phyloP scores from a whole-genome alignment of 2,329 filamentous ascomycete species.

The Phialocephala sp. region DNA sequence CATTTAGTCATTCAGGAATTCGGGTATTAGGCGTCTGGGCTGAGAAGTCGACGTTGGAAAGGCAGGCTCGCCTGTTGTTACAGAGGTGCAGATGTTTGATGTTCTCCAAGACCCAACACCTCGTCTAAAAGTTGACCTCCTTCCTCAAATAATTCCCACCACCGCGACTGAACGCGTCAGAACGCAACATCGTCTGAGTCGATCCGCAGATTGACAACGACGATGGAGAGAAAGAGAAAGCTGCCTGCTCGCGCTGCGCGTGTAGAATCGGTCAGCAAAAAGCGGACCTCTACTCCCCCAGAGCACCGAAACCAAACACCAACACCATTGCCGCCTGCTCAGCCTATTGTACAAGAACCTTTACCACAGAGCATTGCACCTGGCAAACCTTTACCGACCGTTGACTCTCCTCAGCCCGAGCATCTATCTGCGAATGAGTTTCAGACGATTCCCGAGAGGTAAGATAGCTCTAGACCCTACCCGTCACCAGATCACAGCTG shows the following conservation, averaged over 20 bases:
- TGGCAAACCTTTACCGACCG: conserved; percentile 73
- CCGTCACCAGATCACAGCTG: no score
- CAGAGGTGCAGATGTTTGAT: conserved; percentile 21
- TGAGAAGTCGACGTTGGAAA: conserved; percentile 25
- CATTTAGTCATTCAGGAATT: background rate
- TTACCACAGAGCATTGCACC: conserved; percentile 68
- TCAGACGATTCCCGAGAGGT: conserved; percentile 77
- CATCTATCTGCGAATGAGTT: conserved; percentile 69
- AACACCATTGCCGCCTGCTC: conserved; percentile 43
- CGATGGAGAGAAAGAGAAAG: conserved; percentile 71
- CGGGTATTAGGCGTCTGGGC: conserved; percentile 16
- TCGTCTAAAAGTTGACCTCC: conserved; percentile 20
- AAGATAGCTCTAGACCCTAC: conserved; percentile 26
- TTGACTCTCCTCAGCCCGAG: conserved; percentile 69
- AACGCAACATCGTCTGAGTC: conserved; percentile 24
- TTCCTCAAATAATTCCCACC: conserved; percentile 21
- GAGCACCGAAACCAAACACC: conserved; percentile 56
- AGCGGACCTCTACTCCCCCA: conserved; percentile 60
- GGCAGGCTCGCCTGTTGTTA: conserved; percentile 20
- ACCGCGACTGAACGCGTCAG: conserved; percentile 34
- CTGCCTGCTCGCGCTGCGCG: conserved; percentile 66
- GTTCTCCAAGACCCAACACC: conserved; percentile 27
- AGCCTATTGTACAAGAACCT: conserved; percentile 45
- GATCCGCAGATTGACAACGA: conserved; percentile 22
- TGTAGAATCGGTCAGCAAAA: conserved; percentile 64